Evolutionary conservation across 2,329 filamentous ascomycete genomes (phyloP).

Genomic region (Byssothecium circinans): DNA sequence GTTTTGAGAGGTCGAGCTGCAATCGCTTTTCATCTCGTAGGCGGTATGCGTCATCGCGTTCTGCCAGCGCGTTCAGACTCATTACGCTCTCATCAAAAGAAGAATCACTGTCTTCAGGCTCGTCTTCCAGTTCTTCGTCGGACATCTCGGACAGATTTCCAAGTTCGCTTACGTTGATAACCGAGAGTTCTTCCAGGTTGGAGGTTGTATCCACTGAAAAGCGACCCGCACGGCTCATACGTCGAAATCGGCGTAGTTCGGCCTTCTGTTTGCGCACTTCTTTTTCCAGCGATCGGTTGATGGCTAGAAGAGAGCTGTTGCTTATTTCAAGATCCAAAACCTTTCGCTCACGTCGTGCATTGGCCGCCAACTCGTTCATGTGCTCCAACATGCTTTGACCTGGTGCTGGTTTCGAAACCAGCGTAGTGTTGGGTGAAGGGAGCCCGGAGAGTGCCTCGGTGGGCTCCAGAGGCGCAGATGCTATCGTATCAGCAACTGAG

Average conservation of each 20-base stretch:
- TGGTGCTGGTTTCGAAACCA: conserved; percentile 60
- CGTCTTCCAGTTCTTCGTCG: conserved; percentile 46
- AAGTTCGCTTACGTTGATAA: conserved; percentile 36
- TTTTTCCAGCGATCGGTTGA: conserved; percentile 89
- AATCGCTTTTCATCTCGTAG: conserved; percentile 78
- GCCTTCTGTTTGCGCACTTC: conserved; percentile 89
- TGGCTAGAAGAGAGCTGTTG: conserved; percentile 90
- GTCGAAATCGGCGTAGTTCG: conserved; percentile 80
- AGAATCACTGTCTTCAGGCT: conserved; percentile 52
- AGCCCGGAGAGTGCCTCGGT: conserved; percentile 26
- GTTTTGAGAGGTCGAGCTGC: conserved; percentile 82
- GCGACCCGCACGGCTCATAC: conserved; percentile 79
- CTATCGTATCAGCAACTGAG: conserved; percentile 29
- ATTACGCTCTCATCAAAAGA: conserved; percentile 55
- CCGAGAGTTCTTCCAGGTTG: conserved; percentile 46
- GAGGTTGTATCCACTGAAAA: conserved; percentile 62
- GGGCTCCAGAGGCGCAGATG: conserved; percentile 28
- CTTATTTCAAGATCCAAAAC: conserved; percentile 96
- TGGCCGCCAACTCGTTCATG: conserved; percentile 77
- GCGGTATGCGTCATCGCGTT: conserved; percentile 56
- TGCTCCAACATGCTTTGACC: conserved; percentile 56
- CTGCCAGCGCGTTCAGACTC: conserved; percentile 46
- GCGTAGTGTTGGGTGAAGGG: conserved; percentile 46
- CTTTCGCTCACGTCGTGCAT: conserved; percentile 88
- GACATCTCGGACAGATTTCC: conserved; percentile 42